phyloP scores from a whole-genome alignment of 2,329 filamentous ascomycete genomes.

The Fusarium pseudonygamai region DNA sequence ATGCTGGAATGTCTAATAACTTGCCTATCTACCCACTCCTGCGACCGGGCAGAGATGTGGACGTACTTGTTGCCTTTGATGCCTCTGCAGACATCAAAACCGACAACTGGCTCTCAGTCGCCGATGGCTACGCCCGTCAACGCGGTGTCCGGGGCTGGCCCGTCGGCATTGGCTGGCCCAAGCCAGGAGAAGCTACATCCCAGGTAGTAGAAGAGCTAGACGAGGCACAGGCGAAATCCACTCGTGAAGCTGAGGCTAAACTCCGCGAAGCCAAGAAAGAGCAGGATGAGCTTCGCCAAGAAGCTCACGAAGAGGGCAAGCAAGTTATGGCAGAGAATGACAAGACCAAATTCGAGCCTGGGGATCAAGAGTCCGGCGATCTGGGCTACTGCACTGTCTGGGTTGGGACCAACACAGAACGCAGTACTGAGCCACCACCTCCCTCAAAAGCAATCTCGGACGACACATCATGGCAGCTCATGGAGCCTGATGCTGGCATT shows the following conservation, averaged over 20 bases:
- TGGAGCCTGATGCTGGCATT: constrained; percentile 82
- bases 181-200: constrained; percentile 63
- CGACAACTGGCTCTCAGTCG: constrained; percentile 96
- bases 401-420: constrained; percentile 86
- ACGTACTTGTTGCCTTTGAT: constrained; percentile 92
- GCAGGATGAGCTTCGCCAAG: constrained; percentile 48
- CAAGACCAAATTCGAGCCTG: constrained; percentile 52
- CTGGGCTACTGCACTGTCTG: constrained; percentile 94
- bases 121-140: constrained; percentile 91
- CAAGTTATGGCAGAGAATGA: constrained; percentile 41
- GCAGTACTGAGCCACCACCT: constrained; percentile 63
- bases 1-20: constrained; percentile 99
- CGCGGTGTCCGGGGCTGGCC: constrained; percentile 95
- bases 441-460: constrained; percentile 66
- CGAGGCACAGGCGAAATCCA: constrained; percentile 67
- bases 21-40: constrained; percentile 94
- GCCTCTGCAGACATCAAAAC: constrained; percentile 91
- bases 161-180: constrained; percentile 92
- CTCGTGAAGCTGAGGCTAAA: constrained; percentile 70
- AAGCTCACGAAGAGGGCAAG: constrained; percentile 40
- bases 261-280: constrained; percentile 67
- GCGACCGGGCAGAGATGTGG: constrained; percentile 85
- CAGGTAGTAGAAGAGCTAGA: constrained; percentile 73
- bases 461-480: constrained; percentile 71
- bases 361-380: constrained; percentile 62